A percentile compares a stretch with the other conserved stretches of the same genome.
Evolutionary conservation across 768 basidiomycete species (phyloP).

Genomic region (Candolleomyces eurysporus): DNA sequence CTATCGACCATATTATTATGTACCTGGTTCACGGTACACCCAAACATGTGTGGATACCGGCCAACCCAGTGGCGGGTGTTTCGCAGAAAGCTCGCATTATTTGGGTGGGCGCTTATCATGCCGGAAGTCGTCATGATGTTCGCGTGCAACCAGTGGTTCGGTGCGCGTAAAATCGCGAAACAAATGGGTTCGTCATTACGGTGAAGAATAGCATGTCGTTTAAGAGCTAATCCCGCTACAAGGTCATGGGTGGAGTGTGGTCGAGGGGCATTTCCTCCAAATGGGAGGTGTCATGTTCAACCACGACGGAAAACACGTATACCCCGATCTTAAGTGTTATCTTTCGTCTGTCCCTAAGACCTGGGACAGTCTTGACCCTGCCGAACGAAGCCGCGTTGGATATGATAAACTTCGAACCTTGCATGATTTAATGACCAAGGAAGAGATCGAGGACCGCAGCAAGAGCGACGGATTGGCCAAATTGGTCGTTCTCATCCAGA

Average conservation of each 20-base stretch:
- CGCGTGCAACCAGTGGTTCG: constrained; percentile 18
- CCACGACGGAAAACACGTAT: too few relatives aligned
- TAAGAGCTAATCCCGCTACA: background rate
- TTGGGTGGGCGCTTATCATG: constrained; percentile 19
- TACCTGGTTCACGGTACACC: constrained; percentile 23
- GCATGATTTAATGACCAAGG: background rate
- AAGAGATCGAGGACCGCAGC: constrained; percentile 15
- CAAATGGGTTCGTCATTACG: background rate
- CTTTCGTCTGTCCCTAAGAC: too few relatives aligned
- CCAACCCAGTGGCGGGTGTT: background rate
- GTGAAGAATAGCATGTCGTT: background rate
- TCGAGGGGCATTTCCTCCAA: constrained; percentile 22
- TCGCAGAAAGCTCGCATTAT: constrained; percentile 13
- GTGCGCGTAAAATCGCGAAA: constrained; percentile 11
- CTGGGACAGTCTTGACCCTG: too few relatives aligned
- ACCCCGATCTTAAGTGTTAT: too few relatives aligned
- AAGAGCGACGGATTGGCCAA: constrained; percentile 14
- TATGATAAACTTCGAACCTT: too few relatives aligned
- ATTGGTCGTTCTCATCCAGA: background rate
- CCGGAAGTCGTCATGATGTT: constrained; percentile 27
- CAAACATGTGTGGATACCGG: constrained; percentile 17
- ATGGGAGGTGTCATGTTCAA: constrained; percentile 28
- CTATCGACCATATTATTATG: constrained; percentile 15
- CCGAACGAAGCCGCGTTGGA: too few relatives aligned
- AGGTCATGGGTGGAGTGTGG: background rate